Base-by-base conservation (phyloP, 1,284 basidiomycete genomes). In the Ceraceosorus bombacis region DNA sequence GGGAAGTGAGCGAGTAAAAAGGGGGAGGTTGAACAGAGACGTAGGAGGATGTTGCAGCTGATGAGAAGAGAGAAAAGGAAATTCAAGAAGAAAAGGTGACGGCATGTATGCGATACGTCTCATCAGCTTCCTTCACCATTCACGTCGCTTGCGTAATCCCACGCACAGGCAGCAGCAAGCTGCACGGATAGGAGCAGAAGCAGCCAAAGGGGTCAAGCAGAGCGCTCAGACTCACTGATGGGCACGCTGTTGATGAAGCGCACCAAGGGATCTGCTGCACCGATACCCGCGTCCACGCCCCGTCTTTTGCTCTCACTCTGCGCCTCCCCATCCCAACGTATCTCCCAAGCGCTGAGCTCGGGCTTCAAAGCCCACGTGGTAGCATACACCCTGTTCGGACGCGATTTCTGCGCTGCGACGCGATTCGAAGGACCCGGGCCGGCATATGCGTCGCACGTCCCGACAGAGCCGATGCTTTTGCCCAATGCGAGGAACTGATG, bases 1-100 rank as follows among this genome's bases (percentile, higher is more conserved):
- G 71, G 6, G 65, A 59, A 9, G 55, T 69, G 15, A 48, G 5
- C 5, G 62, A 58, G 6, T 6, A 36, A 10, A 59, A 69, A 13
- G 65, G 51, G 9, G 68, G 69, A 15, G 67, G 66, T 51, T 72
- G 69, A 1, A 65, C 61, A 46, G 66, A 65, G 12, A 75, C 70
- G 49, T 74, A 74, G 41, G 68, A 70, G 13, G 70, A 71, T 43
- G 71, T 71, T 2, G 71, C 71, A 12, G 68, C 70, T 61, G 50
- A 12, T 41, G 10, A 52, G 38, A 9, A 38, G 7, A 52, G 38
- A 52, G 38, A 17, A 4, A 10, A 52, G 51, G 43, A 51, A 41
- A 36, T 4, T 8, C 17, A 6, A 15, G 10, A 41, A 3, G 13
- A 37, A 6, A 6, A 17, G 7, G 4, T 38, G 39, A 8, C 13